phyloP scores from a whole-genome alignment of 176 grass and related monocot species.

The Triticum dicoccoides region DNA sequence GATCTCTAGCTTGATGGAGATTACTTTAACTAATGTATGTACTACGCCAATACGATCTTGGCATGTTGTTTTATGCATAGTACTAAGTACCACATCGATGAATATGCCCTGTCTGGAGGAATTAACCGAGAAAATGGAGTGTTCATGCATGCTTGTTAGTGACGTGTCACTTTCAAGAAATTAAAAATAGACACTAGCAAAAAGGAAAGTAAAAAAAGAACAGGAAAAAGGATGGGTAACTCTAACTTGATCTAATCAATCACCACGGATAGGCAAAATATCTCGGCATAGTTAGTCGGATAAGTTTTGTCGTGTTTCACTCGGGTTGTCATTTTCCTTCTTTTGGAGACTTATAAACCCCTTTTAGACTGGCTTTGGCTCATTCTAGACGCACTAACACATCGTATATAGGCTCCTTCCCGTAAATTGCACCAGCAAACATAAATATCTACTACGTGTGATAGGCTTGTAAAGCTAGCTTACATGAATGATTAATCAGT shows the following conservation, averaged over 20 bases:
- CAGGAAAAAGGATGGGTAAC: neutral
- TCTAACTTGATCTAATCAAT: constrained; percentile 5
- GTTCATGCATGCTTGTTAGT: neutral
- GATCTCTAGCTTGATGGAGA: neutral
- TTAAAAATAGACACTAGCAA: neutral
- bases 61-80: neutral
- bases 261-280: neutral
- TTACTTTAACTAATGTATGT: constrained; percentile 14
- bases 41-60: neutral
- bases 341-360: neutral
- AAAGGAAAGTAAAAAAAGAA: neutral
- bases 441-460: neutral
- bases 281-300: neutral
- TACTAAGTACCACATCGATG: neutral
- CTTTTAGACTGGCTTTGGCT: neutral
- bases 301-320: constrained; percentile 8
- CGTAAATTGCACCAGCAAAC: neutral
- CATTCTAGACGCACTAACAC: constrained; percentile 19
- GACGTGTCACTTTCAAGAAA: neutral
- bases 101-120: neutral
- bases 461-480: neutral
- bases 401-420: neutral
- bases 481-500: constrained; percentile 18
- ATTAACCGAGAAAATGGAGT: too few relatives aligned
- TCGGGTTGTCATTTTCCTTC: neutral